Evolutionary conservation across 306 rosid species (phyloP), one percentile per base, ranked within the genome.

Genomic region (Fragaria iinumae): DNA sequence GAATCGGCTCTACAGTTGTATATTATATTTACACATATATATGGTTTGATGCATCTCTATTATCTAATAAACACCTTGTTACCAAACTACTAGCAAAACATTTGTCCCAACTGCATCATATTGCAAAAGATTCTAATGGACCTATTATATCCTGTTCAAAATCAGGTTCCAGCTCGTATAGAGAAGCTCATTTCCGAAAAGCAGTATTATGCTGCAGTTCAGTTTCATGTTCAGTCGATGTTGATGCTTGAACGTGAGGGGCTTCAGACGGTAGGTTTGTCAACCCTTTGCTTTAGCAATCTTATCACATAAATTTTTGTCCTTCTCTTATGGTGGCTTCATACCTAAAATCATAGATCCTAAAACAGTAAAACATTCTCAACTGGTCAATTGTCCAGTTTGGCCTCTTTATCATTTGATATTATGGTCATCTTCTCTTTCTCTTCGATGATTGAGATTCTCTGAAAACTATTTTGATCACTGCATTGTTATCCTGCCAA

Each of bases 121-220:
- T 4, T 74, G 65, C 52, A 48, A 55, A 55, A 55, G 11, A 29
- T n/a, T 75, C 44, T 74, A n/a, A 63, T 80, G 74, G 66, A 70
- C 77, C 44, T 79, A 49, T 80, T 38, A 75, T 74, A 49, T 74
- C 29, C 59, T 60, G 29, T 69, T 79, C 76, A 60, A 77, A 81
- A 62, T 79, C 90, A 96, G 99, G 99, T 96, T 88, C 99, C 99
- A 3, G 89, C 90, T 72, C 93, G 91, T 72, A 87, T 96, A 48
- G 99, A 96, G 87, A 90, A 96, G 79, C 90, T 91, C 74, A 92
- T 96, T 80, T 82, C 91, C 0, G 98, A 92, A 68, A 96, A 91
- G 90, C 98, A 96, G 87, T 91, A 83, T 80, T 96, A 96, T 87
- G 99, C 98, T 62, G 98, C 98, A 2, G 91, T 96, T 86, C 99